Evolutionary conservation across 2,329 filamentous ascomycete species (phyloP).

Genomic region (Nemania sp.): DNA sequence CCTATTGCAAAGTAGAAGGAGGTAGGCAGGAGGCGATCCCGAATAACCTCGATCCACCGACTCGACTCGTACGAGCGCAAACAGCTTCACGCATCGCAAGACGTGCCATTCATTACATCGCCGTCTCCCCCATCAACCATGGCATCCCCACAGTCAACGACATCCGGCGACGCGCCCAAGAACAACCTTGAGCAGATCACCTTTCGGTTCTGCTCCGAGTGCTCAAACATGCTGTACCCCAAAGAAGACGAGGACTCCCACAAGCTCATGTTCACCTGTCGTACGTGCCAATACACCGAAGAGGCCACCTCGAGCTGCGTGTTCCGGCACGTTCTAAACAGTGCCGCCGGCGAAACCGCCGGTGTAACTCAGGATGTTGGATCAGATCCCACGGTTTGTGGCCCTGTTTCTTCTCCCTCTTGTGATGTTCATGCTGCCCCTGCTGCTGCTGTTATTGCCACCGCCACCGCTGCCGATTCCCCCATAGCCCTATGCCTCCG

Average conservation of each 20-base stretch:
- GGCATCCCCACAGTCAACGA: slow-evolving; percentile 68
- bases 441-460: slow-evolving; percentile 36
- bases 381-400: slow-evolving; percentile 98
- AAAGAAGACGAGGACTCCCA: slow-evolving; percentile 90
- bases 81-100: slow-evolving; percentile 26
- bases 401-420: slow-evolving; percentile 53
- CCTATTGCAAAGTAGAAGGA: slow-evolving; percentile 3
- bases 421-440: slow-evolving; percentile 31
- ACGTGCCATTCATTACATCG: slow-evolving; percentile 19
- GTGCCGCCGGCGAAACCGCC: slow-evolving; percentile 91
- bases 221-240: slow-evolving; percentile 97
- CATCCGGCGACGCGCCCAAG: slow-evolving; percentile 58
- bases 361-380: slow-evolving; percentile 98
- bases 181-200: slow-evolving; percentile 82
- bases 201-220: slow-evolving; percentile 98
- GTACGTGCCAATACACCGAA: slow-evolving; percentile 93
- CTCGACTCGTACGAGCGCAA: slow-evolving; percentile 1
- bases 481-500: slow-evolving; percentile 48
- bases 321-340: slow-evolving; percentile 94
- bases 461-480: slow-evolving; percentile 37
- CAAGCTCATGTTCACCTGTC: slow-evolving; percentile 93
- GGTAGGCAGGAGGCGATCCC: slow-evolving; percentile 9
- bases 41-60: slow-evolving; percentile 1
- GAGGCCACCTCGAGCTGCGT: slow-evolving; percentile 89
- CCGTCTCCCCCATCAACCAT: slow-evolving; percentile 53